Base-by-base conservation (phyloP, 139 green algal genomes). In the Haematococcus sp. region DNA sequence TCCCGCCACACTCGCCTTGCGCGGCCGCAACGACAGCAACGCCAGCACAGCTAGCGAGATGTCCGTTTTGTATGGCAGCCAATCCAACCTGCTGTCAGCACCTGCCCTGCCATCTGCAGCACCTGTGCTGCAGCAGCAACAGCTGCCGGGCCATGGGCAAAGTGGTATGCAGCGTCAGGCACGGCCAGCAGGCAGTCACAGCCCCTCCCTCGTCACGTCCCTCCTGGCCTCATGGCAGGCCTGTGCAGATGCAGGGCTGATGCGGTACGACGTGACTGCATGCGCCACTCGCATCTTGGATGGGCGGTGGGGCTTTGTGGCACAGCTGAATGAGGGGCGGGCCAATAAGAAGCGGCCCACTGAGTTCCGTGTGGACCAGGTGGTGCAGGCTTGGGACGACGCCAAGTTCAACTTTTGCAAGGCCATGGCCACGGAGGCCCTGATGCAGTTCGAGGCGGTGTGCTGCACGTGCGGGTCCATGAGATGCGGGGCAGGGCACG, bases 331-430 rank as follows among this genome's bases (percentile, higher is more conserved):
- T 71, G 92, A 98, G 80, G 96, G 96, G 17, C 81, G 96, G 11
- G 88, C 88, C 74, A 92, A 79, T 65, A 97, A 98, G 84, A 99
- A 99, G 84, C 86, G 96, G 13, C 88, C 93, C 33, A 98, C 96
- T 1, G 96, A 99, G 83, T 98, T 99, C 78, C 43, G 84, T n/a
- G 79, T 97, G 9, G 96, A 99, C 81, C 63, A 93, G 68, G 87
- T 94, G 7, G 31, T 88, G 27, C 95, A 98, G 88, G 61, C 83
- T 1, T 99, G 97, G 79, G 95, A 99, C 69, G 63, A 33, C n/a
- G 44, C 25, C 34, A 98, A 98, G 84, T 99, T 99, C 88, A 98
- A 99, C 85, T 99, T 99, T 85, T 92, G 63, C 46, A 99, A 99
- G 85, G 96, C 94, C 0, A 82, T 84, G 59, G 78, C 93, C 76